phyloP scores from a whole-genome alignment of 176 grass and related monocot genomes.

The Stipa capillata region DNA sequence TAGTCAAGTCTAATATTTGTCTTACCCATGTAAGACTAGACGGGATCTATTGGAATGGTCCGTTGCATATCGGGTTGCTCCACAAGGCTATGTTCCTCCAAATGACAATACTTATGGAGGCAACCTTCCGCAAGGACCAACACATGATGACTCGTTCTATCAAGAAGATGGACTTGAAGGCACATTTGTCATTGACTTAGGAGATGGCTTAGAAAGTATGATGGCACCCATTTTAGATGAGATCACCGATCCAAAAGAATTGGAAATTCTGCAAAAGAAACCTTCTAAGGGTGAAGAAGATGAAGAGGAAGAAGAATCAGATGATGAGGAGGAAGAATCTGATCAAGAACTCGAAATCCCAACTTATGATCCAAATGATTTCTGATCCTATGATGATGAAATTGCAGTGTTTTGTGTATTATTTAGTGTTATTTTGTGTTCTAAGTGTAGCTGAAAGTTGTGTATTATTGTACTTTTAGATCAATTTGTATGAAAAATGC shows the following conservation, averaged over 20 bases:
- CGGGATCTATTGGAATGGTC: background rate
- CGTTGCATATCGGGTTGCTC: background rate
- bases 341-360: no score
- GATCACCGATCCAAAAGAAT: background rate
- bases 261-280: background rate
- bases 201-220: background rate
- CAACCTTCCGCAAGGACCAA: background rate
- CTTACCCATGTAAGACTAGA: background rate
- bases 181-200: background rate
- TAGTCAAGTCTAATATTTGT: background rate
- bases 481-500: no score
- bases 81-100: background rate
- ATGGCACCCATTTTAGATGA: background rate
- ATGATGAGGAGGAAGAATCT: no score
- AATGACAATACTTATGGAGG: no score
- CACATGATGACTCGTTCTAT: background rate
- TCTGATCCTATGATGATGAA: no score
- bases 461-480: no score
- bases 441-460: no score
- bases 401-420: no score
- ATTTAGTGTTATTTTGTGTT: no score
- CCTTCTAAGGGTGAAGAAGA: background rate
- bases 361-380: no score
- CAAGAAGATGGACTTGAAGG: constrained; percentile 4
- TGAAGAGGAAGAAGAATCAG: background rate